Evolutionary conservation across 768 basidiomycete species (phyloP), one percentile per base, ranked within the genome.

Genomic region (Strobilomyces echinocephalus): DNA sequence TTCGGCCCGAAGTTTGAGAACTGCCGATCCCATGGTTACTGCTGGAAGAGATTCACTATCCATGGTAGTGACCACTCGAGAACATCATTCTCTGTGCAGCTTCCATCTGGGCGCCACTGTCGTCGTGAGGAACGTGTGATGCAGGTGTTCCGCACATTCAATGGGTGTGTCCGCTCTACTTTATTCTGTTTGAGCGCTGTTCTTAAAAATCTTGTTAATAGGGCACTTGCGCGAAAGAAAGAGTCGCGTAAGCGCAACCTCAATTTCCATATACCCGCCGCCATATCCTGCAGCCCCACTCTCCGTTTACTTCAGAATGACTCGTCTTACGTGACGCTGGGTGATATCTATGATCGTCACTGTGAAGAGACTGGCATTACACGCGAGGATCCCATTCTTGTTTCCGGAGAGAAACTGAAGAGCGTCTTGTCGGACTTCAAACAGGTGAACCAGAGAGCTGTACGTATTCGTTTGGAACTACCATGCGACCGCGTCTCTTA

Each of bases 101-200:
- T 90, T 46, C 94, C 95, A 10, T 84, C 88, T 33, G 83, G 84
- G 48, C 79, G 93, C 18, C 88, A 90, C 60, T 87, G 85, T 60
- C 85, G 97, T 24, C 81, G 97, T 31, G 95, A 99, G 73, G 95
- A 99, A 63, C 78, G 91, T 46, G 83, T 95, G 41, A 87, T 88
- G 69, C 93, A 97, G 63, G 73, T 97, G 18, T 88, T 95, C 73
- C 83, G 97, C n/a, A 90, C 88, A 50, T 90, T 98, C 72, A 97
- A 97, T 64, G 83, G 85, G 94, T 95, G 57, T 39, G 82, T 65
- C 12, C 18, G 33, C 15, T 16, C 15, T 16, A 16, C 11, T 14
- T 53, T 16, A 26, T 52, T 48, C 4, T 47, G 14, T 31, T n/a
- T 34, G 35, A 35, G 48, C 5, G 51, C 14, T 18, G 34, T 47